Evolutionary conservation across 352 stramenopile genomes (phyloP), one percentile per base, ranked within the genome.

Genomic region (Vaucheria bursata): DNA sequence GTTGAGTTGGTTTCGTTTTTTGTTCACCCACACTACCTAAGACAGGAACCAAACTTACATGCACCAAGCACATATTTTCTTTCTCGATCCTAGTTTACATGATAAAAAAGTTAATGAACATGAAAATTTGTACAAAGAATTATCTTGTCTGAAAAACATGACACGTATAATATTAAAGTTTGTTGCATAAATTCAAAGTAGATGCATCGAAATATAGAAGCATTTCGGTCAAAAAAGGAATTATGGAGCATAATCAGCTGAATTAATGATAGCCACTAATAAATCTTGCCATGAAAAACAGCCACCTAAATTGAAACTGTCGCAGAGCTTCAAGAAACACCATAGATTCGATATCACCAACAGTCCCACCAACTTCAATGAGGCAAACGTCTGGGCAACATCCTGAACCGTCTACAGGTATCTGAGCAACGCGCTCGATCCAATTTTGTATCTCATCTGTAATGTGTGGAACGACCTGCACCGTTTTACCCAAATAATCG

Each of bases 1-100:
- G 96, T 88, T 99, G 97, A 50, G 97, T 99, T 0, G 97, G 97
- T 88, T 99, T 99, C 18, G 97, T 99, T 89, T 99, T 99, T 88
- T 99, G 96, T 87, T 99, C 97, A 38, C 95, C 94, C 18, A 98
- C 94, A n/a, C 89, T 95, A 0, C 94, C 95, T 35, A 99, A 90
- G 70, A 98, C 93, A 0, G 97, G 97, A 65, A 99, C 95, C 0
- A 99, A 88, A 35, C 90, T 97, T 5, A 99, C 97, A 88, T 99
- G 97, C 38, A 97, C 95, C n/a, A 99, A 88, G 78, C 94, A 97
- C 74, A 98, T 98, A 87, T 99, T 98, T 80, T 98, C 93, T 1
- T 89, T 84, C 0, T 95, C 95, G n/a, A 99, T 93, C 37, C 73
- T 74, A 18, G 7, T 34, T 5, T 36, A 35, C 65, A 72, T 35